Evolutionary conservation across 148 eudicot species (phyloP).

Genomic region (Chenopodium formosanum): DNA sequence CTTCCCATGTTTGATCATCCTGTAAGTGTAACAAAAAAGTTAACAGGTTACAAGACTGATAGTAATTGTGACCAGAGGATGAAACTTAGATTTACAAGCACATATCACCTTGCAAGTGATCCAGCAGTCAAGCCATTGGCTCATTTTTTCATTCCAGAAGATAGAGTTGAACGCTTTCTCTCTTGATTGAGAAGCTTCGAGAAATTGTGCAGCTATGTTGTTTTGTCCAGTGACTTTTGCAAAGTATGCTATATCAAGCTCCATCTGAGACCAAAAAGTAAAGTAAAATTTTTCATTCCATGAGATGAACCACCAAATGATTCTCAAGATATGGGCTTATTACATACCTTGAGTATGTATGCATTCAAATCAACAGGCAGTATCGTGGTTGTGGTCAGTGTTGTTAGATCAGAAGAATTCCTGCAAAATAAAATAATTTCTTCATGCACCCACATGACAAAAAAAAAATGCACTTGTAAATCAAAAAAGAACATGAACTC

Average conservation of each 20-base stretch:
- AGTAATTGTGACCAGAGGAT: neutral
- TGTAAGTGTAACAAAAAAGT: conserved; percentile 20
- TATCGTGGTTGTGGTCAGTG: conserved; percentile 67
- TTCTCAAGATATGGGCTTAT: neutral
- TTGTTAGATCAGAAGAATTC: conserved; percentile 75
- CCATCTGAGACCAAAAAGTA: conserved; percentile 55
- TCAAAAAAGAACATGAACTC: neutral
- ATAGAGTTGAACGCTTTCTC: conserved; percentile 60
- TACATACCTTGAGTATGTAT: conserved; percentile 71
- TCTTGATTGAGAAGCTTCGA: conserved; percentile 56
- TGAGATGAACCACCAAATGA: neutral
- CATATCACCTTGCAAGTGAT: conserved; percentile 31
- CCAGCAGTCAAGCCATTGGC: conserved; percentile 97
- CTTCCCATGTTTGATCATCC: conserved; percentile 46
- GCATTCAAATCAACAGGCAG: conserved; percentile 91
- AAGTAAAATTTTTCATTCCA: neutral
- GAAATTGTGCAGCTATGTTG: conserved; percentile 36
- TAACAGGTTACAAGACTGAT: neutral
- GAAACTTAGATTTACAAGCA: neutral
- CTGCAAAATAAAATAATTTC: conserved; percentile 39
- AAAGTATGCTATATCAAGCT: conserved; percentile 74
- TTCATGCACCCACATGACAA: neutral
- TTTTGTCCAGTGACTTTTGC: conserved; percentile 56
- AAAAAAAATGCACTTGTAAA: neutral
- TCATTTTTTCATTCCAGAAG: conserved; percentile 78